These are phyloP conservation scores for Claviceps arundinis DNA, from an alignment of 2,329 filamentous ascomycete genomes.

Conservation along the genomic window DNA sequence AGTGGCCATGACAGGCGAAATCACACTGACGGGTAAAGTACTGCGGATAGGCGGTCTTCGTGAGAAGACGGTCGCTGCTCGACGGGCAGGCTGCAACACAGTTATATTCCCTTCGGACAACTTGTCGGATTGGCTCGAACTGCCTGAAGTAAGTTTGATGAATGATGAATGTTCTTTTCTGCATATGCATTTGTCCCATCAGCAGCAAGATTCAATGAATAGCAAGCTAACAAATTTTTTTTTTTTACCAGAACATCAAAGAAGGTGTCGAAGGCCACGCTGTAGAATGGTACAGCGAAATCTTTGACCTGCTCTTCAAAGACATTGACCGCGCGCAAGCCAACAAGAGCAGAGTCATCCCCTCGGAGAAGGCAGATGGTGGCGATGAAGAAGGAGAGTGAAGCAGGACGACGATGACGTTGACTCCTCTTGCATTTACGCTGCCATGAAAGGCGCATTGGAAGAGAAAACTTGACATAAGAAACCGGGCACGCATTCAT, in stretches of 20 bases:
- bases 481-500: too few species aligned
- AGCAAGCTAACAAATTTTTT: not conserved
- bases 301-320: constrained; percentile 85
- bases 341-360: constrained; percentile 56
- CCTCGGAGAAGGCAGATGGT: constrained; percentile 34
- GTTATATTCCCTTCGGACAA: constrained; percentile 95
- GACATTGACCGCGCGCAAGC: constrained; percentile 60
- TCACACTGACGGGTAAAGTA: constrained; percentile 95
- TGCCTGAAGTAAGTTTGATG: constrained; percentile 67
- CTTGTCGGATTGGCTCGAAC: constrained; percentile 90
- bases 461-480: too few species aligned
- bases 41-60: constrained; percentile 84
- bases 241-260: constrained; percentile 73
- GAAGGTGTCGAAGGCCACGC: constrained; percentile 84
- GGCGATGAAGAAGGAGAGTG: constrained; percentile 23
- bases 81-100: constrained; percentile 81
- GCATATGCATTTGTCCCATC: too few species aligned
- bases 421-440: not conserved
- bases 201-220: not conserved
- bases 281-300: constrained; percentile 85
- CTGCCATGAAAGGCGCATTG: not conserved
- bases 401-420: constrained; percentile 3
- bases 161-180: not conserved
- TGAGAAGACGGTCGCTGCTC: constrained; percentile 94
- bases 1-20: constrained; percentile 93